These are phyloP conservation scores for Phyllostachys edulis DNA, from an alignment of 176 grass and related monocot genomes.

Conservation along the genomic window DNA sequence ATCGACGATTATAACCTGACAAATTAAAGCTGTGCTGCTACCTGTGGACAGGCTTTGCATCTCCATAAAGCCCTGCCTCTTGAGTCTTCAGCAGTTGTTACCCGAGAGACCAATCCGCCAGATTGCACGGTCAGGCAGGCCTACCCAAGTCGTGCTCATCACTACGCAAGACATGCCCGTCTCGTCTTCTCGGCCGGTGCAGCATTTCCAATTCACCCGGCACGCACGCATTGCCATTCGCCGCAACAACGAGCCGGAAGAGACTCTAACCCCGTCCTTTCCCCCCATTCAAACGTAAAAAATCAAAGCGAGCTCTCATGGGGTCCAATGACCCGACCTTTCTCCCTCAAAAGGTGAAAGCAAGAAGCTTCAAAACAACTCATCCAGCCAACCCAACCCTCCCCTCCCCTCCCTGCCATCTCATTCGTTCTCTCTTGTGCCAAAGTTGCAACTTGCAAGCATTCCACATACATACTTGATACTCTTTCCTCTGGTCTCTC, in stretches of 20 bases:
- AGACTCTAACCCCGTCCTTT: not conserved
- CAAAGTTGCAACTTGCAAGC: not conserved
- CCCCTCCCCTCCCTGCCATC: not conserved
- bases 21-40: not conserved
- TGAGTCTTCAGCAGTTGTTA: not conserved
- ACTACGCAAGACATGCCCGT: not conserved
- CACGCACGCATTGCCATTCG: constrained; percentile 9
- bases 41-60: not conserved
- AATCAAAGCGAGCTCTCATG: constrained; percentile 35
- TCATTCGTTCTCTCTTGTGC: constrained; percentile 11
- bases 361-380: constrained; percentile 47
- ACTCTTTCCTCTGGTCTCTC: constrained; percentile 14
- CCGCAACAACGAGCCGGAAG: not conserved
- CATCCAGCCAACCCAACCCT: constrained; percentile 14
- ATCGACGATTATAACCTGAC: not conserved
- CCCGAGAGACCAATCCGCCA: not conserved
- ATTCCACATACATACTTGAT: not conserved
- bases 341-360: constrained; percentile 41
- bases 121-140: not conserved
- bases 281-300: constrained; percentile 27
- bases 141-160: constrained; percentile 24
- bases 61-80: not conserved
- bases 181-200: not conserved
- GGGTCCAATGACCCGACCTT: constrained; percentile 52
- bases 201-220: not conserved